Conservation (phyloP, 805 yeast species). For the Saccharomycopsis schoenii region DNA sequence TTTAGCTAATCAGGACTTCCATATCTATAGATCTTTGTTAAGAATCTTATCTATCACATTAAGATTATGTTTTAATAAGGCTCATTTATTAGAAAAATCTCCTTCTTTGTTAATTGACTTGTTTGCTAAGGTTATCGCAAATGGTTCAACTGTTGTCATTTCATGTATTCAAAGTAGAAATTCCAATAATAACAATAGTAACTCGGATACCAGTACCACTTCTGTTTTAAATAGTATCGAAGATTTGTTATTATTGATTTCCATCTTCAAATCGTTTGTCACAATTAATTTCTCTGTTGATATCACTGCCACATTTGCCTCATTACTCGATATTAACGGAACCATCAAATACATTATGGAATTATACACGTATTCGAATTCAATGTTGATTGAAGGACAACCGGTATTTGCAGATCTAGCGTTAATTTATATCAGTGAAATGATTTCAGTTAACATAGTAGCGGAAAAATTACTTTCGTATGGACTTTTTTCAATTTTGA, state of each 20-base stretch:
- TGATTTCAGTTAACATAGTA: conserved; percentile 48
- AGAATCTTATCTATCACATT: conserved; percentile 45
- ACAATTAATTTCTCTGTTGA: conserved; percentile 37
- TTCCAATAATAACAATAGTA: conserved; percentile 13
- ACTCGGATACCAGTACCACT: neutral
- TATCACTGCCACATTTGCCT: conserved; percentile 41
- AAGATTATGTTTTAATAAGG: conserved; percentile 32
- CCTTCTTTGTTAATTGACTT: conserved; percentile 45
- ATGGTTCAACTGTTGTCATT: conserved; percentile 52
- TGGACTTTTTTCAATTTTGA: conserved; percentile 58
- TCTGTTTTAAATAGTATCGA: conserved; percentile 45
- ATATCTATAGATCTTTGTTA: conserved; percentile 48
- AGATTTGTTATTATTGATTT: conserved; percentile 52
- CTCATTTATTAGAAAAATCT: conserved; percentile 35
- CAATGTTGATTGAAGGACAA: conserved; percentile 49
- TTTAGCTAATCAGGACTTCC: conserved; percentile 30
- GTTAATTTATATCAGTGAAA: conserved; percentile 57
- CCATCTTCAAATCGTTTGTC: conserved; percentile 52
- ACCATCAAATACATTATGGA: conserved; percentile 53
- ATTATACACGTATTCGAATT: conserved; percentile 59
- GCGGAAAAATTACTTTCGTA: conserved; percentile 56
- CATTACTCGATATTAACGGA: conserved; percentile 44
- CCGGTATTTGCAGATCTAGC: conserved; percentile 65
- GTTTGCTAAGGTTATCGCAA: conserved; percentile 54
- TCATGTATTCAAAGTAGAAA: conserved; percentile 39